Percentiles rank a stretch among this genome's conserved stretches.
These are phyloP conservation scores for Calonectria naviculata DNA, from an alignment of 2,329 filamentous ascomycete species.

Conservation along the genomic window DNA sequence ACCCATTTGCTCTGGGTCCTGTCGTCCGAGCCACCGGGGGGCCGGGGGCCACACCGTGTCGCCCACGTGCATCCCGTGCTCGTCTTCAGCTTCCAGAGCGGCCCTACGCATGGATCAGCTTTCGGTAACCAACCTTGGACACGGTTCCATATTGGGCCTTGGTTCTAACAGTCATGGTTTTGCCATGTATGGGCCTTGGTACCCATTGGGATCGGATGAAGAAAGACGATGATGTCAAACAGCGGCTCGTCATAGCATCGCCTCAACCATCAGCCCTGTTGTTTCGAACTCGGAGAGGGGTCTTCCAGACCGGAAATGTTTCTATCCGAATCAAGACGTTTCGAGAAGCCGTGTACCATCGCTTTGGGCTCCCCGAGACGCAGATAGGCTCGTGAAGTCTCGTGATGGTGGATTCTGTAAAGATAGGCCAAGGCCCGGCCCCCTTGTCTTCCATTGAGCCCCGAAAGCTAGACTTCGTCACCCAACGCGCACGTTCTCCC, in stretches of 20 bases:
- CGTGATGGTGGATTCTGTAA: conserved; percentile 10
- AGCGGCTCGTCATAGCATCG: neutral
- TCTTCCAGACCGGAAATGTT: conserved; percentile 6
- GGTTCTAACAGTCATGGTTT: neutral
- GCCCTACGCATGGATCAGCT: conserved; percentile 11
- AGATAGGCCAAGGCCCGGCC: neutral
- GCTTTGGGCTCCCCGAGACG: neutral
- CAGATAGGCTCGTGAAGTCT: neutral
- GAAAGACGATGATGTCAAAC: neutral
- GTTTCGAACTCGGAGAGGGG: neutral
- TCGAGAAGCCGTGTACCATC: neutral
- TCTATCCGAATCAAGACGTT: neutral
- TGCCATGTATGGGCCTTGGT: neutral
- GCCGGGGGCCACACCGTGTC: neutral
- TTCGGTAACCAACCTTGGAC: neutral
- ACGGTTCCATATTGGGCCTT: neutral
- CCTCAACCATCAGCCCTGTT: neutral
- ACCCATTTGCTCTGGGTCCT: conserved; percentile 2
- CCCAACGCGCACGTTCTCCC: neutral
- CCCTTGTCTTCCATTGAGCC: neutral
- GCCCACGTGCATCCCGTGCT: conserved; percentile 13
- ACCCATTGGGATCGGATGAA: neutral
- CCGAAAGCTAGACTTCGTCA: conserved; percentile 13
- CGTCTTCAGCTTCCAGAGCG: neutral
- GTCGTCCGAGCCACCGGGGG: conserved; percentile 2